Base-by-base conservation (phyloP, 208 protist genomes). In the Porcisia hertigi region DNA sequence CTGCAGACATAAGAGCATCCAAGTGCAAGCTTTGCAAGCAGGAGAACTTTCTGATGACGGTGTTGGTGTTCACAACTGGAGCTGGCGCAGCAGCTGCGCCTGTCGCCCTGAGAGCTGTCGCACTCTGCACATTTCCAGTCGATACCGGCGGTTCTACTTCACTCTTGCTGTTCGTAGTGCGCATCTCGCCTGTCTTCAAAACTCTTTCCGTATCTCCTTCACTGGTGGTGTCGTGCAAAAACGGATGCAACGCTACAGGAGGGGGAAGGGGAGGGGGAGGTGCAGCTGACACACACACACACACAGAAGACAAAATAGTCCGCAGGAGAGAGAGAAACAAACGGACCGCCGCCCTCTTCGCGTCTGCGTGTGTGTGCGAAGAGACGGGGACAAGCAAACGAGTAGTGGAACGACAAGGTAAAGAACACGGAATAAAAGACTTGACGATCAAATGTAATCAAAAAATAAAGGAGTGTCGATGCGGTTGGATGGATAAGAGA, bases 1-100 rank as follows among this genome's bases (percentile, higher is more conserved):
- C 91, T 30, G 87, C 88, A 16, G 89, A 94, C 85, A 86, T 86
- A 75, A 91, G 82, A 30, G 83, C 81, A 47, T 81, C 86, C 41
- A 96, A 81, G 69, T 87, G 85, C 30, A 85, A 86, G n/a, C 77
- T 63, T 45, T 86, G 84, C 34, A 93, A 66, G 55, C 82, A 92
- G n/a, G 82, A 76, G 70, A 92, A 88, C 63, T 83, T 86, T 25
- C 73, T 76, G 47, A 85, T 84, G 58, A 45, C 67, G 36, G 84
- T 85, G 70, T 80, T 72, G 11, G 58, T 75, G 80, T 82, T 82
- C 54, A 81, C 58, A 34, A 75, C 16, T 1, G 71, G 70, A 16
- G 76, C 36, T 4, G 59, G 18, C 12, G 77, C 57, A 0, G 66
- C 34, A 1, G 71, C 9, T 49, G 80, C 39, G 14, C 2, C 47